These are phyloP conservation scores for Pharus latifolius DNA, from an alignment of 176 grass and related monocot genomes.

Conservation along the genomic window DNA sequence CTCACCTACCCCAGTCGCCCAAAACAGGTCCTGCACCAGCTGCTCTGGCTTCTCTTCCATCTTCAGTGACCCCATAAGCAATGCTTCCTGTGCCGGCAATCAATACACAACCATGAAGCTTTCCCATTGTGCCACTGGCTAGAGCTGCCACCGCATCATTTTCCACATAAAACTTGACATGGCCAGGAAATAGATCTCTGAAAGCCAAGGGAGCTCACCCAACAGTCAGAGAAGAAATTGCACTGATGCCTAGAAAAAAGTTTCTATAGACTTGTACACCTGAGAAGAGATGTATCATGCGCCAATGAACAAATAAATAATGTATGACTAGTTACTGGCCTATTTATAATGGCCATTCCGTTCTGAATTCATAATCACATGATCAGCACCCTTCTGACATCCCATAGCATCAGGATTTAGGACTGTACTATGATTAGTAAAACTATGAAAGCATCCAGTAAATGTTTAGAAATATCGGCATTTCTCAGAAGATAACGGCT, in stretches of 20 bases:
- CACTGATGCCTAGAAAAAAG: background rate
- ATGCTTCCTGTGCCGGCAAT: conserved; percentile 93
- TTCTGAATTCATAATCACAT: background rate
- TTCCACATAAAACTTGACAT: conserved; percentile 80
- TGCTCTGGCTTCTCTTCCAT: conserved; percentile 88
- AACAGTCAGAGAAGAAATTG: background rate
- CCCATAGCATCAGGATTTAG: background rate
- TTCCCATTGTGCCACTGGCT: conserved; percentile 96
- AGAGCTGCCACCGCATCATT: conserved; percentile 92
- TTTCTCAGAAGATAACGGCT: background rate
- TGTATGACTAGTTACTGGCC: background rate
- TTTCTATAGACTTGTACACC: background rate
- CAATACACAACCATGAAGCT: conserved; percentile 83
- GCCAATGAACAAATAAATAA: background rate
- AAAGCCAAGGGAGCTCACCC: conserved; percentile 1
- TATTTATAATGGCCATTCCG: background rate
- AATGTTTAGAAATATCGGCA: background rate
- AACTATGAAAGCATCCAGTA: background rate
- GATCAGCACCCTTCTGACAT: background rate
- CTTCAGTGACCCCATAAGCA: conserved; percentile 87
- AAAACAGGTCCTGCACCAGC: conserved; percentile 92
- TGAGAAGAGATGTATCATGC: background rate
- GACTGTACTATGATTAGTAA: background rate
- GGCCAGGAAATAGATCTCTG: conserved; percentile 66
- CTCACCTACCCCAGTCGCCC: conserved; percentile 96